Conservation (phyloP, 1,284 basidiomycete genomes). For the Thelephora terrestris region DNA sequence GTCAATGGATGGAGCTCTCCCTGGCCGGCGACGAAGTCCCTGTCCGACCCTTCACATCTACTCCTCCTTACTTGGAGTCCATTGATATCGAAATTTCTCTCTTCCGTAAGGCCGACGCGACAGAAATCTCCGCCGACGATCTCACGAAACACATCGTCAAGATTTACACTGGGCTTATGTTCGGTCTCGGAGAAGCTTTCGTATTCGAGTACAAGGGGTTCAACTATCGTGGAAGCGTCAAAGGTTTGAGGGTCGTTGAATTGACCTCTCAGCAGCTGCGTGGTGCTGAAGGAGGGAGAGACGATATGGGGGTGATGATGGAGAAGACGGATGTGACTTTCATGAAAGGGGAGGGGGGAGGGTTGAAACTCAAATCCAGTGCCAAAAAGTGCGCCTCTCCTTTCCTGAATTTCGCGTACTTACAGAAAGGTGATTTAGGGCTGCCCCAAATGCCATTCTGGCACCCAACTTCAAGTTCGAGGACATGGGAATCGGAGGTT, state of each 20-base stretch:
- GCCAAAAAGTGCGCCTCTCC: slow-evolving; percentile 63
- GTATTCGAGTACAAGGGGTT: slow-evolving; percentile 91
- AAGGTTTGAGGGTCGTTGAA: slow-evolving; percentile 58
- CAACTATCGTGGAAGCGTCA: slow-evolving; percentile 69
- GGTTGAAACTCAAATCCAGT: slow-evolving; percentile 88
- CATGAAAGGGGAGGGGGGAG: slow-evolving; percentile 72
- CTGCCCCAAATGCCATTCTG: slow-evolving; percentile 90
- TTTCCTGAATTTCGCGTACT: background rate
- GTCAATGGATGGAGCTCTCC: slow-evolving; percentile 84
- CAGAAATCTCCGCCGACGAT: slow-evolving; percentile 79
- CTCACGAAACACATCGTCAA: slow-evolving; percentile 69
- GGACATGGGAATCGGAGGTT: slow-evolving; percentile 99
- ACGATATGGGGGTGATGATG: slow-evolving; percentile 72
- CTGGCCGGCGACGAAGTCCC: slow-evolving; percentile 67
- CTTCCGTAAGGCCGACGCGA: slow-evolving; percentile 51
- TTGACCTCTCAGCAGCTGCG: slow-evolving; percentile 49
- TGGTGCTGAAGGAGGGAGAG: slow-evolving; percentile 22
- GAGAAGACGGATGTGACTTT: slow-evolving; percentile 87
- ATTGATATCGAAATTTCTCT: slow-evolving; percentile 79
- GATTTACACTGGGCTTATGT: slow-evolving; percentile 54
- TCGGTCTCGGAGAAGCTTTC: slow-evolving; percentile 67
- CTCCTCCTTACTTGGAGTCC: slow-evolving; percentile 66
- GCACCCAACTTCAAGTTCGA: slow-evolving; percentile 99
- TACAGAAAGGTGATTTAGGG: slow-evolving; percentile 31
- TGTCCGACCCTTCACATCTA: slow-evolving; percentile 53